Conservation (phyloP, 192 early-diverging fungal species). For the Funneliformis mosseae region DNA sequence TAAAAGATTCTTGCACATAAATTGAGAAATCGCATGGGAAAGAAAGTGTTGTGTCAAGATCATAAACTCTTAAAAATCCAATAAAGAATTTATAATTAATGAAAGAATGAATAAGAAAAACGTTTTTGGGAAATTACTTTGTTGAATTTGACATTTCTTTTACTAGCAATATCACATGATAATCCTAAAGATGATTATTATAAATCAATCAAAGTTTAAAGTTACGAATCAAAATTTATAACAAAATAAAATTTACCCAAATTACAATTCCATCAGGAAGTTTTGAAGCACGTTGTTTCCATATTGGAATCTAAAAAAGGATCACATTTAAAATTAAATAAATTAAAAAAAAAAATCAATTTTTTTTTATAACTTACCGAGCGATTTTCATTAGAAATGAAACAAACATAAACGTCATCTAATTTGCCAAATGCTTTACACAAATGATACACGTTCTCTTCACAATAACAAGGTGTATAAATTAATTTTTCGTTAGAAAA, state of each 20-base stretch:
- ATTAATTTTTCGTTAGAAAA: background rate
- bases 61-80: constrained; percentile 12
- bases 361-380: background rate
- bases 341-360: background rate
- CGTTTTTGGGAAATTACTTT: background rate
- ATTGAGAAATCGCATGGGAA: constrained; percentile 26
- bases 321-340: background rate
- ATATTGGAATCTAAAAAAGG: constrained; percentile 4
- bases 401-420: constrained; percentile 2
- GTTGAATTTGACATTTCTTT: background rate
- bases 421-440: constrained; percentile 5
- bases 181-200: constrained; percentile 9
- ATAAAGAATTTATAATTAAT: too few relatives aligned
- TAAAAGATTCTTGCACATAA: constrained; percentile 9
- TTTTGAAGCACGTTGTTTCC: background rate
- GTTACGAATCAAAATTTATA: background rate
- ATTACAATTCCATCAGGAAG: background rate
- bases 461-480: constrained; percentile 26
- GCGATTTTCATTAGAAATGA: constrained; percentile 24
- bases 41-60: constrained; percentile 14
- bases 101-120: background rate
- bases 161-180: constrained; percentile 30
- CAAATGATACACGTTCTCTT: constrained; percentile 28
- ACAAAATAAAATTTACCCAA: constrained; percentile 5
- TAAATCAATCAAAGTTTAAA: background rate